phyloP scores from a whole-genome alignment of 225 moss, liverwort and hornwort genomes.

The Takakia lepidozioides region DNA sequence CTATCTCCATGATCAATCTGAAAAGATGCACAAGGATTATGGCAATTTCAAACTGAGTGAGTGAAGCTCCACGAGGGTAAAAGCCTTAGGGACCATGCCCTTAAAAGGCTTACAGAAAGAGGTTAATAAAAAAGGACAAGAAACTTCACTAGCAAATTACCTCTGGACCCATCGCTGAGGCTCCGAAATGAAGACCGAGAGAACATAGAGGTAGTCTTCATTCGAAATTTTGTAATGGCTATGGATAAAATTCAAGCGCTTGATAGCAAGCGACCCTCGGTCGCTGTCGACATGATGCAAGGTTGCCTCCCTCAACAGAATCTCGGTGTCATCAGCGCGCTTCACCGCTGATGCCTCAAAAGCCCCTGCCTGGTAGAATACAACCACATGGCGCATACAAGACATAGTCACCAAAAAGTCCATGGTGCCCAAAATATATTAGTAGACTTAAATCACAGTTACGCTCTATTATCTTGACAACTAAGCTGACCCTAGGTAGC shows the following conservation, averaged over 20 bases:
- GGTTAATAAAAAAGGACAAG: background rate
- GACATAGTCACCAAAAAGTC: background rate
- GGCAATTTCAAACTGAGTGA: slow-evolving; percentile 1
- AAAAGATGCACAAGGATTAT: background rate
- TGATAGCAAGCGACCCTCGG: slow-evolving; percentile 22
- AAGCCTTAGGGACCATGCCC: too few relatives aligned
- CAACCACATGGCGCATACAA: background rate
- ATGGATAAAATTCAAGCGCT: slow-evolving; percentile 36
- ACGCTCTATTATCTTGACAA: background rate
- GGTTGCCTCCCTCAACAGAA: slow-evolving; percentile 18
- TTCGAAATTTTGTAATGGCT: slow-evolving; percentile 27
- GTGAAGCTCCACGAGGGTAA: too few relatives aligned
- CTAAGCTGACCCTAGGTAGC: background rate
- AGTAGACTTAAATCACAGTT: background rate
- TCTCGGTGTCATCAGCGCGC: slow-evolving; percentile 36
- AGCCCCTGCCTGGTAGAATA: slow-evolving; percentile 8
- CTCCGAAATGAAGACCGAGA: slow-evolving; percentile 24
- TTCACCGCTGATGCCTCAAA: slow-evolving; percentile 17
- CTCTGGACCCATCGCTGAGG: slow-evolving; percentile 17
- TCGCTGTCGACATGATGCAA: slow-evolving; percentile 30
- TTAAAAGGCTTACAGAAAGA: too few relatives aligned
- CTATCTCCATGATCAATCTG: background rate
- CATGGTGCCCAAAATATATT: background rate
- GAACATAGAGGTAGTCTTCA: slow-evolving; percentile 24
- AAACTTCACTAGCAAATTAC: slow-evolving; percentile 22